A percentile compares a stretch with the other conserved stretches of the same genome.
Evolutionary conservation across 2,329 filamentous ascomycete genomes (phyloP).

Genomic region (Pseudogymnoascus sp.): DNA sequence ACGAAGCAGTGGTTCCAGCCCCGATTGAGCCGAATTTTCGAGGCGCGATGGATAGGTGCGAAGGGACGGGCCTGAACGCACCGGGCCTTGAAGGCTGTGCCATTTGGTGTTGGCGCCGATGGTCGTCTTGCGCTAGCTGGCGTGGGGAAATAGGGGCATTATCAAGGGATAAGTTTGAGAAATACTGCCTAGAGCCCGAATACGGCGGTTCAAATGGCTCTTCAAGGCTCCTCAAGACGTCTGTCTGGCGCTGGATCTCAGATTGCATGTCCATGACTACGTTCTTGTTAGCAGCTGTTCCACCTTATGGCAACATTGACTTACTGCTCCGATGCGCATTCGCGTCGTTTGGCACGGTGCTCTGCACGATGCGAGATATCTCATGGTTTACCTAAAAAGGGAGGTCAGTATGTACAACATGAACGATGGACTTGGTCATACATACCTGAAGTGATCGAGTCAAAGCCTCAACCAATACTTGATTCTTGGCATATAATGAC

Average conservation of each 20-base stretch:
- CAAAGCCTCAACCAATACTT: slow-evolving; percentile 73
- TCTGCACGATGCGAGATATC: slow-evolving; percentile 65
- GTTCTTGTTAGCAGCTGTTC: slow-evolving; percentile 22
- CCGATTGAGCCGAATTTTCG: slow-evolving; percentile 81
- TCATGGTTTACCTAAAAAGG: slow-evolving; percentile 69
- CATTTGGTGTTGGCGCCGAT: slow-evolving; percentile 61
- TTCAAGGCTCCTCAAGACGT: slow-evolving; percentile 47
- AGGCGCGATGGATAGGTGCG: slow-evolving; percentile 71
- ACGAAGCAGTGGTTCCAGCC: slow-evolving; percentile 55
- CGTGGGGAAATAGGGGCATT: slow-evolving; percentile 79
- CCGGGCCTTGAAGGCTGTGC: slow-evolving; percentile 50
- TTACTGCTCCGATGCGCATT: slow-evolving; percentile 76
- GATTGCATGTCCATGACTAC: slow-evolving; percentile 49
- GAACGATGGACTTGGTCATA: slow-evolving; percentile 29
- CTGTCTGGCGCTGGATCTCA: slow-evolving; percentile 54
- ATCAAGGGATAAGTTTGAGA: slow-evolving; percentile 53
- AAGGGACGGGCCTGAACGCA: slow-evolving; percentile 69
- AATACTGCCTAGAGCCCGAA: slow-evolving; percentile 57
- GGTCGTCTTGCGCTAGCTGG: slow-evolving; percentile 78
- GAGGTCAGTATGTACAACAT: slow-evolving; percentile 17
- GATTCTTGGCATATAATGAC: slow-evolving; percentile 71
- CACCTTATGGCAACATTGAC: slow-evolving; percentile 27
- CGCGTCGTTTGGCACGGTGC: slow-evolving; percentile 66
- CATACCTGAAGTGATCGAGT: slow-evolving; percentile 60
- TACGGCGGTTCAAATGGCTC: slow-evolving; percentile 60